A percentile compares a stretch with the other conserved stretches of the same genome.
Conservation (phyloP, 495 filamentous ascomycete genomes). For the Aspergillus coremiiformis region DNA sequence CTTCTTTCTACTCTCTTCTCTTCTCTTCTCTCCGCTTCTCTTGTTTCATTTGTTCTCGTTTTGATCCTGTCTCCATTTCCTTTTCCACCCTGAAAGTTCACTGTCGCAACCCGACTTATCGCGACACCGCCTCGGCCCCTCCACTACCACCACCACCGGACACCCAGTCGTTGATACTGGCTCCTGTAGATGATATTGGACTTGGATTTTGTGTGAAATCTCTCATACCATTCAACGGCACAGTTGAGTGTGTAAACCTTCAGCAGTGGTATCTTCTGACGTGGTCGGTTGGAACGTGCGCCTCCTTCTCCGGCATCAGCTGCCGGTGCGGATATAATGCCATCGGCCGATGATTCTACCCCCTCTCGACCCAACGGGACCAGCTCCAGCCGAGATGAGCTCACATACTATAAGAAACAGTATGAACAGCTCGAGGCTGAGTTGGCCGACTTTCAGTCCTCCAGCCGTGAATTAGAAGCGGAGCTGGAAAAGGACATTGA, state of each 20-base stretch:
- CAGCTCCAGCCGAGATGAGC: slow-evolving; percentile 58
- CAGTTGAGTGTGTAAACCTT: slow-evolving; percentile 1
- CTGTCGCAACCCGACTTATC: neutral
- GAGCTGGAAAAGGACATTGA: slow-evolving; percentile 97
- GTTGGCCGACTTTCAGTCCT: slow-evolving; percentile 87
- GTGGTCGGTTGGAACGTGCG: slow-evolving; percentile 19
- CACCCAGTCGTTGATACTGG: neutral
- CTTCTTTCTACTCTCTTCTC: neutral
- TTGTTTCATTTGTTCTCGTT: too few relatives aligned
- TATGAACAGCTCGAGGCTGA: slow-evolving; percentile 90
- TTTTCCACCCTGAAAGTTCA: neutral
- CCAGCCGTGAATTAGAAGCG: slow-evolving; percentile 85
- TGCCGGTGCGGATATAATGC: slow-evolving; percentile 37
- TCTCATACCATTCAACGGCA: neutral
- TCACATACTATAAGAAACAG: slow-evolving; percentile 90
- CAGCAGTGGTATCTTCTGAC: slow-evolving; percentile 7
- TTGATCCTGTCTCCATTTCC: slow-evolving; percentile 3
- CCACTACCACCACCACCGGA: neutral
- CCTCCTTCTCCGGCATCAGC: slow-evolving; percentile 22
- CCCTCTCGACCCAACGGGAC: slow-evolving; percentile 54
- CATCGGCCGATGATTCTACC: slow-evolving; percentile 55
- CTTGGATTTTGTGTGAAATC: neutral
- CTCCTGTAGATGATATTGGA: neutral
- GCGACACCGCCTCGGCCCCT: neutral
- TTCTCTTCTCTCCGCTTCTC: slow-evolving; percentile 1